Percentiles rank a stretch among this genome's conserved stretches.
Evolutionary conservation across 2,329 filamentous ascomycete genomes (phyloP).

Genomic region (Trichoderma aggressivum): DNA sequence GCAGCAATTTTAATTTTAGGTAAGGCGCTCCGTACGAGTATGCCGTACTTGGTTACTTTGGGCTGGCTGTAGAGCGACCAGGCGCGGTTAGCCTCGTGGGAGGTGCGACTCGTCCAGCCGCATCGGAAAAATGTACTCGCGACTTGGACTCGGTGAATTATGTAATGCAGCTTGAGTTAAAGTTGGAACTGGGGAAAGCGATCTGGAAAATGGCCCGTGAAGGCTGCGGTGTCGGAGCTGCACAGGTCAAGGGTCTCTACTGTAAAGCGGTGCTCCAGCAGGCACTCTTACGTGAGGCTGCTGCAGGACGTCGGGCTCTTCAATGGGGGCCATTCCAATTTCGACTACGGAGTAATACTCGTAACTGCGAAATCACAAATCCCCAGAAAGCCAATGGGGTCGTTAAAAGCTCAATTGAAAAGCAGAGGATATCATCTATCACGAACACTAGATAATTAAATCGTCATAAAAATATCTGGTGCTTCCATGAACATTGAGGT

Average conservation of each 20-base stretch:
- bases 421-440: background rate
- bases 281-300: conserved; percentile 11
- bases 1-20: background rate
- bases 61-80: background rate
- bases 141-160: background rate
- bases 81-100: background rate
- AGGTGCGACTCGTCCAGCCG: background rate
- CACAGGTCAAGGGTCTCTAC: background rate
- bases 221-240: conserved; percentile 13
- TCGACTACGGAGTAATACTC: too few relatives aligned
- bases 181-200: background rate
- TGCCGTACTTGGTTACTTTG: background rate
- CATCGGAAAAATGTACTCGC: conserved; percentile 1
- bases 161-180: background rate
- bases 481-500: background rate
- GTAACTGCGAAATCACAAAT: background rate
- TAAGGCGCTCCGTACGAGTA: background rate
- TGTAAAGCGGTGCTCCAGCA: background rate
- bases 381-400: background rate
- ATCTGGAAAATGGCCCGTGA: background rate
- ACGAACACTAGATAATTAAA: background rate
- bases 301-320: background rate
- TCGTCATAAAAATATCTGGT: background rate
- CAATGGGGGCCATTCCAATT: background rate
- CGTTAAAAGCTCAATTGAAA: background rate